These are phyloP conservation scores for Shiraia sp. DNA, from an alignment of 2,329 filamentous ascomycete genomes.

Conservation along the genomic window DNA sequence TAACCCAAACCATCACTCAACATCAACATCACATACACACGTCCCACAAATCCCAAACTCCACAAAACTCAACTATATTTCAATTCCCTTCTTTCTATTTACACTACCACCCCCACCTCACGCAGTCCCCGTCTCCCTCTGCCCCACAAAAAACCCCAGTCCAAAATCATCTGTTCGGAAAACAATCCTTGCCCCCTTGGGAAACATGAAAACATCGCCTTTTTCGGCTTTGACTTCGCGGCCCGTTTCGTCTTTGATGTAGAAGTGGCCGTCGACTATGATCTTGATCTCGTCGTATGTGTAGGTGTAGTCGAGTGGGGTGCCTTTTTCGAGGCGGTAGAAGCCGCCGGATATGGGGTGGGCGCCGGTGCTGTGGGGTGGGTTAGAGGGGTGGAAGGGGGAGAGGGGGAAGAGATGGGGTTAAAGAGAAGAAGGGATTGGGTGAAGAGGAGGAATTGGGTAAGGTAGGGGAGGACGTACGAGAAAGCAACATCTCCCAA, in stretches of 20 bases:
- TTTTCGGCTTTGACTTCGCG: conserved; percentile 61
- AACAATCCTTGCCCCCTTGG: conserved; percentile 67
- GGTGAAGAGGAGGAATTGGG: neutral
- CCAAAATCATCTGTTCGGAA: conserved; percentile 66
- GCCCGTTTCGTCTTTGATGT: conserved; percentile 66
- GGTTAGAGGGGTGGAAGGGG: conserved; percentile 8
- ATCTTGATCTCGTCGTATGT: conserved; percentile 76
- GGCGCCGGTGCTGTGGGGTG: conserved; percentile 55
- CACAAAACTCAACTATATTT: no score
- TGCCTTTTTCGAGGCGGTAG: conserved; percentile 70
- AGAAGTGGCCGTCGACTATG: conserved; percentile 68
- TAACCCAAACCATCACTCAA: no score
- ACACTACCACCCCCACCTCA: neutral
- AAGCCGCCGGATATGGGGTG: conserved; percentile 67
- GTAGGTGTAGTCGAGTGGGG: conserved; percentile 69
- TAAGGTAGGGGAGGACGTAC: conserved; percentile 40
- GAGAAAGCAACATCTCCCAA: conserved; percentile 65
- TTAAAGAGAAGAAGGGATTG: neutral
- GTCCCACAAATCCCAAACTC: no score
- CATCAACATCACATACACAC: no score
- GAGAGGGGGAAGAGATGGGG: neutral
- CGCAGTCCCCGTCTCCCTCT: conserved; percentile 40
- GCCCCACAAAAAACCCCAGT: conserved; percentile 60
- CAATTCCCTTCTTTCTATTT: no score
- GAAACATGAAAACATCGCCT: conserved; percentile 72